These are phyloP conservation scores for Podaxis sp. DNA, from an alignment of 768 basidiomycete species.

Conservation along the genomic window DNA sequence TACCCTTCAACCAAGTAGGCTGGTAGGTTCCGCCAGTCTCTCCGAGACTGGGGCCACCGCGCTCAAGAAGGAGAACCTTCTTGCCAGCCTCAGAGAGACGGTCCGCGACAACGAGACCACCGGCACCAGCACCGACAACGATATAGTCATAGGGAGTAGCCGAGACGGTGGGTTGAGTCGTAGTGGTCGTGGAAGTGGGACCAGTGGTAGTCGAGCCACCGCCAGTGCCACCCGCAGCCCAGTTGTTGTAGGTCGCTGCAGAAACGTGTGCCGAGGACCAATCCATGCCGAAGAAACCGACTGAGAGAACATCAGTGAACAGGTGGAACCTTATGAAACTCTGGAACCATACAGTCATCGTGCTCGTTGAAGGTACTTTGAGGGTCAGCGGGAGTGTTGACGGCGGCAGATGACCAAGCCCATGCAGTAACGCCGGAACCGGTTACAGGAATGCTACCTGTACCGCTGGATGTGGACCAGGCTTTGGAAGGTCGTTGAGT, in stretches of 20 bases:
- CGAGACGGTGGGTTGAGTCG: conserved; percentile 27
- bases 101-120: conserved; percentile 58
- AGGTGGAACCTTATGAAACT: not conserved
- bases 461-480: conserved; percentile 39
- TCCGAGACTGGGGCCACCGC: conserved; percentile 61
- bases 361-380: conserved; percentile 56
- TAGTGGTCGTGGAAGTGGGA: conserved; percentile 34
- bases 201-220: conserved; percentile 35
- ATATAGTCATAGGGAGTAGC: conserved; percentile 53
- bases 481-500: conserved; percentile 17
- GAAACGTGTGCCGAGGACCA: conserved; percentile 46
- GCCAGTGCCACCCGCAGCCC: conserved; percentile 48
- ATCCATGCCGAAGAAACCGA: conserved; percentile 59
- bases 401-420: conserved; percentile 42
- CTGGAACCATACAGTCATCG: conserved; percentile 49
- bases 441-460: conserved; percentile 37
- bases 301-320: conserved; percentile 26
- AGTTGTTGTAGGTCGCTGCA: conserved; percentile 44
- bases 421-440: conserved; percentile 47
- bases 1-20: conserved; percentile 39
- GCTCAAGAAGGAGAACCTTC: conserved; percentile 61
- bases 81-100: conserved; percentile 61
- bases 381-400: conserved; percentile 51
- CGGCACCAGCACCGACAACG: conserved; percentile 58
- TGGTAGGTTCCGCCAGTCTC: conserved; percentile 61